phyloP scores from a whole-genome alignment of 495 filamentous ascomycete genomes.

The Xylaria intraflava region DNA sequence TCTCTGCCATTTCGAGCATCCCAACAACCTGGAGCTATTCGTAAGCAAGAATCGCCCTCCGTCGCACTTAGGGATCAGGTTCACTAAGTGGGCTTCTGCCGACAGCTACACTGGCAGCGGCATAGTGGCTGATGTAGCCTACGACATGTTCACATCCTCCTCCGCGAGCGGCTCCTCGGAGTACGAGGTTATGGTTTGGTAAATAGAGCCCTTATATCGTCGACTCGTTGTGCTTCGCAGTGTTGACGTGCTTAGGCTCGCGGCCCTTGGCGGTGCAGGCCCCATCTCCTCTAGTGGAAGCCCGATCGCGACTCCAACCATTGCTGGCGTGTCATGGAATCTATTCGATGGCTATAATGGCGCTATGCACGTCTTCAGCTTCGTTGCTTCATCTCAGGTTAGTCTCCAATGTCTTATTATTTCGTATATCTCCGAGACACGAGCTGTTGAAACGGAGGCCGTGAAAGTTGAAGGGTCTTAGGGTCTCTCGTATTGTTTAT shows the following conservation, averaged over 20 bases:
- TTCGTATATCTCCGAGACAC: too few relatives aligned
- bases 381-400: conserved; percentile 43
- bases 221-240: background rate
- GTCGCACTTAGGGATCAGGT: background rate
- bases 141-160: conserved; percentile 56
- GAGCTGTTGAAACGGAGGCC: too few relatives aligned
- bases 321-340: conserved; percentile 46
- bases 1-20: conserved; percentile 48
- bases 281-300: conserved; percentile 55
- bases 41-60: conserved; percentile 24
- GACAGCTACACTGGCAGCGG: conserved; percentile 47
- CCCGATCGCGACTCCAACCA: conserved; percentile 45
- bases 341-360: conserved; percentile 54
- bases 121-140: conserved; percentile 57
- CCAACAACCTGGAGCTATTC: conserved; percentile 49
- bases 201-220: background rate
- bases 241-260: conserved; percentile 33
- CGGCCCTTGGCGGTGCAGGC: conserved; percentile 53
- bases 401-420: background rate
- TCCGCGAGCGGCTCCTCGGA: conserved; percentile 38
- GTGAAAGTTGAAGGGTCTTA: too few relatives aligned
- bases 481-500: too few relatives aligned
- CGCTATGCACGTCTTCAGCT: conserved; percentile 52
- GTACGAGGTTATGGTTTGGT: conserved; percentile 68
- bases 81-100: background rate